These are phyloP conservation scores for Wickerhamomyces kurtzmanii DNA, from an alignment of 805 yeast species.

Conservation along the genomic window DNA sequence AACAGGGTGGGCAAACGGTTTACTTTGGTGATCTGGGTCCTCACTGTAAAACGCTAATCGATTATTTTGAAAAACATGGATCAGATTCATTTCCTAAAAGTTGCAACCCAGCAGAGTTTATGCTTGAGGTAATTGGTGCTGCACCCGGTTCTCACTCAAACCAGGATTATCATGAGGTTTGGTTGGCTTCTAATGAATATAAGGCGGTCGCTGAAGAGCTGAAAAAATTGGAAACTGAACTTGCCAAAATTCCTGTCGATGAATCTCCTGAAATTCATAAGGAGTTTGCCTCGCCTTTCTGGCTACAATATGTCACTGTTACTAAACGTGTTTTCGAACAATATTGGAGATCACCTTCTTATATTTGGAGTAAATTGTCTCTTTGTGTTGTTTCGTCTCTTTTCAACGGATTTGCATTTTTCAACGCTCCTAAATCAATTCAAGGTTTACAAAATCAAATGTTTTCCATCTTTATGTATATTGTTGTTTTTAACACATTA, in stretches of 20 bases:
- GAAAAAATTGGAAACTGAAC: slow-evolving; percentile 52
- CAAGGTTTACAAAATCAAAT: slow-evolving; percentile 79
- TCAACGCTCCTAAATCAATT: slow-evolving; percentile 49
- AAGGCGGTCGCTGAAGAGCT: slow-evolving; percentile 49
- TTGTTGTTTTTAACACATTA: slow-evolving; percentile 44
- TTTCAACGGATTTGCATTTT: slow-evolving; percentile 69
- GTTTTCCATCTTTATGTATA: slow-evolving; percentile 66
- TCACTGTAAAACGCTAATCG: slow-evolving; percentile 45
- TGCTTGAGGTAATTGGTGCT: slow-evolving; percentile 79
- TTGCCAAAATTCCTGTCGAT: slow-evolving; percentile 25
- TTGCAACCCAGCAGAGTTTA: slow-evolving; percentile 88
- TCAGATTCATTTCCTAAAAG: slow-evolving; percentile 55
- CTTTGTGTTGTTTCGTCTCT: slow-evolving; percentile 46
- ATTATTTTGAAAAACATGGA: slow-evolving; percentile 59
- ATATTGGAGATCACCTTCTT: slow-evolving; percentile 58
- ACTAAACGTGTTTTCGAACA: slow-evolving; percentile 50
- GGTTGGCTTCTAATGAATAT: slow-evolving; percentile 64
- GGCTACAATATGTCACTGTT: slow-evolving; percentile 33
- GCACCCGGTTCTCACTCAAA: slow-evolving; percentile 72
- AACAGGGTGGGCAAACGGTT: slow-evolving; percentile 63
- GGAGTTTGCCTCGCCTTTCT: slow-evolving; percentile 34
- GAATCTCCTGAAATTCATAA: slow-evolving; percentile 19
- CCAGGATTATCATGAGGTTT: slow-evolving; percentile 66
- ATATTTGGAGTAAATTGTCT: slow-evolving; percentile 48
- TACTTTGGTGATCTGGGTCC: slow-evolving; percentile 69